Evolutionary conservation across 108 stramenopile species (phyloP).

Genomic region (Skeletonema potamos): DNA sequence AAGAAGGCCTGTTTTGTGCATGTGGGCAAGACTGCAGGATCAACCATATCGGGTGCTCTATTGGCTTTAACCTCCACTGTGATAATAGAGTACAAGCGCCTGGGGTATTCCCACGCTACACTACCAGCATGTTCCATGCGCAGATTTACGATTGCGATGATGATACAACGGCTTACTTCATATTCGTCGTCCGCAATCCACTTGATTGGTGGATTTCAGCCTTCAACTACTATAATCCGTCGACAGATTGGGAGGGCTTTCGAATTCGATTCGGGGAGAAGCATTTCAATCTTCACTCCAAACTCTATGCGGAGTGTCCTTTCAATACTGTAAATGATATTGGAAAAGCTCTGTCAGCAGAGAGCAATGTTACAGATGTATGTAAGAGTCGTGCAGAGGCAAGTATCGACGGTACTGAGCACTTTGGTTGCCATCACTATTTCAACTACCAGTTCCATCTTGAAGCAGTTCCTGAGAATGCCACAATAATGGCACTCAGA

Average conservation of each 20-base stretch:
- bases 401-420: slow-evolving; percentile 16
- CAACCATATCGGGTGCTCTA: slow-evolving; percentile 32
- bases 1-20: slow-evolving; percentile 34
- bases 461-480: slow-evolving; percentile 21
- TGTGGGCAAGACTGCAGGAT: slow-evolving; percentile 43
- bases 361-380: slow-evolving; percentile 9
- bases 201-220: slow-evolving; percentile 30
- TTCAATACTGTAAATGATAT: slow-evolving; percentile 12
- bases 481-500: slow-evolving; percentile 23
- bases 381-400: slow-evolving; percentile 14
- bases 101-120: slow-evolving; percentile 20
- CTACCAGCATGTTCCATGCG: slow-evolving; percentile 33
- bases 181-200: slow-evolving; percentile 43
- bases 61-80: slow-evolving; percentile 42
- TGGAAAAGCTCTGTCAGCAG: slow-evolving; percentile 3
- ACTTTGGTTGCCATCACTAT: slow-evolving; percentile 29
- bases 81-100: slow-evolving; percentile 1
- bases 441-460: slow-evolving; percentile 40
- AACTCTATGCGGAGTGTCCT: slow-evolving; percentile 17
- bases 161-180: slow-evolving; percentile 11
- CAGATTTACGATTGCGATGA: slow-evolving; percentile 40
- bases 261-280: slow-evolving; percentile 1
- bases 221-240: slow-evolving; percentile 43
- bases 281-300: slow-evolving; percentile 13
- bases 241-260: slow-evolving; percentile 18